phyloP scores from a whole-genome alignment of 352 stramenopile species.

The Pythium rishiriense region DNA sequence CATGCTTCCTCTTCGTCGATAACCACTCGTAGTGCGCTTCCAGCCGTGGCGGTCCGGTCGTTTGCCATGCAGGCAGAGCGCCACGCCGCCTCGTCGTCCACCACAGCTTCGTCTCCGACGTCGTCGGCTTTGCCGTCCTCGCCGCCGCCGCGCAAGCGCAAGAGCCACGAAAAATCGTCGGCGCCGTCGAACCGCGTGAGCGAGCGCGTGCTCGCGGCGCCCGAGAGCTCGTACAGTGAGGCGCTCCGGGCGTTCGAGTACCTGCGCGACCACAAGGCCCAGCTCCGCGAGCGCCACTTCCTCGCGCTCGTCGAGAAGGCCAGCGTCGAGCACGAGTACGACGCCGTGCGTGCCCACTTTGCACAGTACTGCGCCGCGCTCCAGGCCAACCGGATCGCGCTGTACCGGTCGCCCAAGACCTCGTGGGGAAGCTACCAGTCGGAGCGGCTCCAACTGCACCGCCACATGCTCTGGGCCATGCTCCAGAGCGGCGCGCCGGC shows the following conservation, averaged over 20 bases:
- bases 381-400: conserved; percentile 26
- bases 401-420: conserved; percentile 2
- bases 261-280: conserved; percentile 20
- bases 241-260: conserved; percentile 40
- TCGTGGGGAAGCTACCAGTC: conserved; percentile 43
- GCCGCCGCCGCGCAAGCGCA: background rate
- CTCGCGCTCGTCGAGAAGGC: conserved; percentile 69
- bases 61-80: conserved; percentile 15
- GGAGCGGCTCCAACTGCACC: conserved; percentile 56
- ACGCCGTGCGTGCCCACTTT: conserved; percentile 40
- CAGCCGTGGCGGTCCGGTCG: conserved; percentile 8
- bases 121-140: background rate
- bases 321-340: conserved; percentile 35
- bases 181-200: background rate
- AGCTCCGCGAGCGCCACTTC: conserved; percentile 44
- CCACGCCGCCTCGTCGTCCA: background rate
- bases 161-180: background rate
- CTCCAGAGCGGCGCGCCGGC: conserved; percentile 28
- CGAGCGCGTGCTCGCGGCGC: conserved; percentile 12
- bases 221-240: conserved; percentile 24
- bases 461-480: conserved; percentile 67
- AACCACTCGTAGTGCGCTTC: background rate
- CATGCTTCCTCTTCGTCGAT: too few species aligned
- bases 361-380: conserved; percentile 42
- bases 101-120: background rate